phyloP scores from a whole-genome alignment of 306 rosid genomes.

The Begonia peltatifolia region DNA sequence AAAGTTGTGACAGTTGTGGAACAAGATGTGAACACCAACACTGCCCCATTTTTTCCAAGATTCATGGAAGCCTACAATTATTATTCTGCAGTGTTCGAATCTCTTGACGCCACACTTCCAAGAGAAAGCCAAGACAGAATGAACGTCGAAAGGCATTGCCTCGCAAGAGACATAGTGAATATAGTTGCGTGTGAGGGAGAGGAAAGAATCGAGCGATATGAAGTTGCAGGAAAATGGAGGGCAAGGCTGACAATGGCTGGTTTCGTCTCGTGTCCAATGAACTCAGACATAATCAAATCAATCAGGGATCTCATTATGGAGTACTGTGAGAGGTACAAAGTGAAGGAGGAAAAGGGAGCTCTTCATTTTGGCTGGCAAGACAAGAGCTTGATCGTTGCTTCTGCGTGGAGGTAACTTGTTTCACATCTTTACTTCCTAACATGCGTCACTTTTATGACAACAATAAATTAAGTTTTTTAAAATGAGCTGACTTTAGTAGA shows the following conservation, averaged over 20 bases:
- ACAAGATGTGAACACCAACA: constrained; percentile 90
- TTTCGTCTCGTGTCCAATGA: constrained; percentile 48
- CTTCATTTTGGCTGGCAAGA: constrained; percentile 94
- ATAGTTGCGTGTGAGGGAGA: constrained; percentile 87
- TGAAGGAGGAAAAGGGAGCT: constrained; percentile 68
- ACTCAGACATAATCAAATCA: constrained; percentile 25
- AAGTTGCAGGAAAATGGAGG: constrained; percentile 96
- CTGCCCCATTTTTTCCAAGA: constrained; percentile 72
- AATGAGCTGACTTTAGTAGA: too few species aligned
- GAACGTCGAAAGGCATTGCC: constrained; percentile 90
- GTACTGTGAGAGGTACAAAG: constrained; percentile 60
- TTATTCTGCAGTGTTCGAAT: constrained; percentile 75
- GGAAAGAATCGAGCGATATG: constrained; percentile 83
- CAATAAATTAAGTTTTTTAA: too few species aligned
- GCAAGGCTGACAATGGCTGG: constrained; percentile 98
- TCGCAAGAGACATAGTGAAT: constrained; percentile 88
- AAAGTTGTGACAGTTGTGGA: constrained; percentile 89
- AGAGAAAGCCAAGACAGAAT: constrained; percentile 87
- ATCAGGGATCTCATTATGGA: constrained; percentile 34
- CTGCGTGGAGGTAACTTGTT: constrained; percentile 66
- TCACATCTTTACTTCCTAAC: too few species aligned
- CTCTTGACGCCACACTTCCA: constrained; percentile 83
- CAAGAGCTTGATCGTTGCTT: constrained; percentile 80
- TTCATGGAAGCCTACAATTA: constrained; percentile 75
- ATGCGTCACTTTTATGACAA: too few species aligned